A percentile compares a stretch with the other conserved stretches of the same genome.
These are phyloP conservation scores for Penicillium capsulatum DNA, from an alignment of 2,329 filamentous ascomycete species.

Conservation along the genomic window DNA sequence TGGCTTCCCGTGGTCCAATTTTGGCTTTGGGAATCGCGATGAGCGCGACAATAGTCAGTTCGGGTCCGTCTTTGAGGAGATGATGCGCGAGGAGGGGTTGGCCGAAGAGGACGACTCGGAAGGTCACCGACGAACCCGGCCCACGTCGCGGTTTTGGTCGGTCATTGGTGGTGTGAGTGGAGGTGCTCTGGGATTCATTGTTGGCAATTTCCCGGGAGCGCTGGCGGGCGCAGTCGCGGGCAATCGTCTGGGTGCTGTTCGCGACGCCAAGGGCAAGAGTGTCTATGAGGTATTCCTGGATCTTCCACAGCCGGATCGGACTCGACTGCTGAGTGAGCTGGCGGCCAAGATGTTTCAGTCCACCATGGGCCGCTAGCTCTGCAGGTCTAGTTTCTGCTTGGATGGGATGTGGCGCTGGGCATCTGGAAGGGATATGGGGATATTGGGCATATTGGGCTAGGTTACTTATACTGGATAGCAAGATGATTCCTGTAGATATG, in stretches of 20 bases:
- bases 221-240: slow-evolving; percentile 88
- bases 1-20: slow-evolving; percentile 73
- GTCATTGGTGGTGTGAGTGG: slow-evolving; percentile 81
- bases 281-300: slow-evolving; percentile 89
- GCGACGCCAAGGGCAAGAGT: slow-evolving; percentile 89
- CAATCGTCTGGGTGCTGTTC: slow-evolving; percentile 81
- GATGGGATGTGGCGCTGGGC: slow-evolving; percentile 5
- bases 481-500: not conserved
- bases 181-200: slow-evolving; percentile 87
- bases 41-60: slow-evolving; percentile 68
- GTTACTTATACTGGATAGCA: too few species aligned
- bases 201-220: slow-evolving; percentile 85
- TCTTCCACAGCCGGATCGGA: slow-evolving; percentile 75
- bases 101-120: slow-evolving; percentile 57
- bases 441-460: too few species aligned
- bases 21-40: slow-evolving; percentile 52
- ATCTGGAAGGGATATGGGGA: not conserved
- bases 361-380: slow-evolving; percentile 30
- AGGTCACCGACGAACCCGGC: slow-evolving; percentile 37
- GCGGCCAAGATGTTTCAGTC: slow-evolving; percentile 73
- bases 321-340: slow-evolving; percentile 74
- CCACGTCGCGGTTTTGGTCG: slow-evolving; percentile 77
- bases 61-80: slow-evolving; percentile 80
- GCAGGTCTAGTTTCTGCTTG: not conserved
- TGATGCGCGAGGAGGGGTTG: slow-evolving; percentile 82